Conservation (phyloP, 192 early-diverging fungal genomes). For the Coemansia sp. region DNA sequence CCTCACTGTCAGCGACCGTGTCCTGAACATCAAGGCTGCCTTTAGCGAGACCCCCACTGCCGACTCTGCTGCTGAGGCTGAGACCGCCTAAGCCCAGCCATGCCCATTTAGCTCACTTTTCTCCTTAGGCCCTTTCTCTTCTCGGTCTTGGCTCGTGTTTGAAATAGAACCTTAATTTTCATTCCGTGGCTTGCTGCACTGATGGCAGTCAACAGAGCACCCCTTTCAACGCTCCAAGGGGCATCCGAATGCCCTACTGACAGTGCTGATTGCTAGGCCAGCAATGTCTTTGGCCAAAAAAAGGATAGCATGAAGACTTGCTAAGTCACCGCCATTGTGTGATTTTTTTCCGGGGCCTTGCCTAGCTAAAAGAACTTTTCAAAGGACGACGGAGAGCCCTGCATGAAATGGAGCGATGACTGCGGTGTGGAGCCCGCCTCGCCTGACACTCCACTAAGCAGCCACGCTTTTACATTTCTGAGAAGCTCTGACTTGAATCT, state of each 20-base stretch:
- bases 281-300: not conserved
- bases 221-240: no score
- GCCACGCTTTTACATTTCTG: not conserved
- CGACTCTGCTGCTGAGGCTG: slow-evolving; percentile 1
- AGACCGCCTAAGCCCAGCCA: not conserved
- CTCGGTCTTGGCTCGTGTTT: not conserved
- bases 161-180: not conserved
- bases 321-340: not conserved
- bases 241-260: not conserved
- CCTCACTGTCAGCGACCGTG: slow-evolving; percentile 24
- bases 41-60: slow-evolving; percentile 37
- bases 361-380: not conserved
- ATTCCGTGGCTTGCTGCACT: not conserved
- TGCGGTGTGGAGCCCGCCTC: not conserved
- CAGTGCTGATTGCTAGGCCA: not conserved
- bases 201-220: not conserved
- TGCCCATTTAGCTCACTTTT: not conserved
- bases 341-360: not conserved
- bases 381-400: not conserved
- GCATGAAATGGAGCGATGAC: not conserved
- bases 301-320: not conserved
- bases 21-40: slow-evolving; percentile 44
- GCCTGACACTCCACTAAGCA: no score
- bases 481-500: not conserved
- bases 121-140: not conserved